Conservation (phyloP, 495 filamentous ascomycete genomes). For the Melanomma pulvis-pyrius region DNA sequence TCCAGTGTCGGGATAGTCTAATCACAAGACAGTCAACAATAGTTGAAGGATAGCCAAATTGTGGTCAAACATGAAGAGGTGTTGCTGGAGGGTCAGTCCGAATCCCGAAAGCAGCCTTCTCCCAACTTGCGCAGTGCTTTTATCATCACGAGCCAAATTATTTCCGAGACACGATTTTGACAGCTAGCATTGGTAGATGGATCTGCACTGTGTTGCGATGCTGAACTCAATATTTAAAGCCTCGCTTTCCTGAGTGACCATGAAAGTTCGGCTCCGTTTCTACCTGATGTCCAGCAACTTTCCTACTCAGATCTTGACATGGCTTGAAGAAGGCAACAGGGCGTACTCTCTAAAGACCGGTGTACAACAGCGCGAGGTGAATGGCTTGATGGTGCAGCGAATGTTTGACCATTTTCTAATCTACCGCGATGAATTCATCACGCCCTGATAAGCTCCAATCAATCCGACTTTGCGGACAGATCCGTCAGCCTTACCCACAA, state of each 20-base stretch:
- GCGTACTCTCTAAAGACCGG: neutral
- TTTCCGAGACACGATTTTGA: no score
- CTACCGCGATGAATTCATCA: constrained; percentile 24
- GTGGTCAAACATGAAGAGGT: no score
- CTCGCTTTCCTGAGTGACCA: no score
- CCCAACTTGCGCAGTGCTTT: no score
- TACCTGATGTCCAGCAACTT: neutral
- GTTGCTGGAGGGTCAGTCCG: no score
- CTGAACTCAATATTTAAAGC: neutral
- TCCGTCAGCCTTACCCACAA: constrained; percentile 23
- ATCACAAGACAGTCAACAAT: no score
- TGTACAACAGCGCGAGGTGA: constrained; percentile 8
- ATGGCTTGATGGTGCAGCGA: neutral
- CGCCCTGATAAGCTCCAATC: constrained; percentile 15
- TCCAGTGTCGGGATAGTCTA: no score
- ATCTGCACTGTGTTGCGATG: neutral
- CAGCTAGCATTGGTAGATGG: no score
- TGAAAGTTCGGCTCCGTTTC: neutral
- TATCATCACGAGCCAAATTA: no score
- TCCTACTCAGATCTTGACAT: neutral
- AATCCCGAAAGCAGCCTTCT: no score
- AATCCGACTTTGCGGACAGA: neutral
- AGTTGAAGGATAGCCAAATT: no score
- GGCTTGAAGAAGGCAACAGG: constrained; percentile 7
- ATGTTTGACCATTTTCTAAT: constrained; percentile 20